Conservation (phyloP, 2,329 filamentous ascomycete genomes). For the Myriosclerotinia duriaeana region DNA sequence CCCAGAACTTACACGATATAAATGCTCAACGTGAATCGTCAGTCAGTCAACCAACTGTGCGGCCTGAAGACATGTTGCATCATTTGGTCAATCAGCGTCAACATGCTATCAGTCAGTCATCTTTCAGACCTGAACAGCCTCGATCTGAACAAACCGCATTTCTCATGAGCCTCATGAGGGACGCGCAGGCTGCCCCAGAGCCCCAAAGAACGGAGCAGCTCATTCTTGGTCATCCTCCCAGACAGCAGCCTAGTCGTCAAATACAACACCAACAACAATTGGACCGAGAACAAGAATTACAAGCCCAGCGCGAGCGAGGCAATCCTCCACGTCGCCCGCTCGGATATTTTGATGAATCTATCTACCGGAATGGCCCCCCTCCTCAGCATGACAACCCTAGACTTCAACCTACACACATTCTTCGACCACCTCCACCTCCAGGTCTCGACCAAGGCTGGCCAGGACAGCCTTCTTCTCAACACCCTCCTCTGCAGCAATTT, state of each 20-base stretch:
- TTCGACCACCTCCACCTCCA: conserved; percentile 61
- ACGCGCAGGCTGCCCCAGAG: conserved; percentile 50
- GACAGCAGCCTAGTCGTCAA: conserved; percentile 38
- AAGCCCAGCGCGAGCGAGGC: conserved; percentile 37
- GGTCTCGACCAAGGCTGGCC: conserved; percentile 51
- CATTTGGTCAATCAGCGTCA: conserved; percentile 61
- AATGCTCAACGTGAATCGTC: conserved; percentile 47
- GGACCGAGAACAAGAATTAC: conserved; percentile 41
- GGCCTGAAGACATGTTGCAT: conserved; percentile 60
- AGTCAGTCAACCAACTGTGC: conserved; percentile 44
- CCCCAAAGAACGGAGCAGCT: conserved; percentile 53
- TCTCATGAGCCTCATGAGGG: conserved; percentile 79
- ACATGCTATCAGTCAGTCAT: conserved; percentile 53
- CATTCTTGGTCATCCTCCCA: conserved; percentile 48
- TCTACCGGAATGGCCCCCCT: conserved; percentile 33
- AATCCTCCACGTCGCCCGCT: conserved; percentile 42
- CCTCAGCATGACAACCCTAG: conserved; percentile 40
- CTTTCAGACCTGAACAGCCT: conserved; percentile 48
- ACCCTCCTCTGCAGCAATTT: conserved; percentile 43
- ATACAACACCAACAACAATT: conserved; percentile 51
- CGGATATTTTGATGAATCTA: conserved; percentile 39
- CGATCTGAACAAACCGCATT: conserved; percentile 71
- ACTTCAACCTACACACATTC: conserved; percentile 61
- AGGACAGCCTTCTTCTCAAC: conserved; percentile 32
- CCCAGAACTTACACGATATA: conserved; percentile 51